These are phyloP conservation scores for Colletotrichum sublineola DNA, from an alignment of 2,329 filamentous ascomycete genomes.

Conservation along the genomic window DNA sequence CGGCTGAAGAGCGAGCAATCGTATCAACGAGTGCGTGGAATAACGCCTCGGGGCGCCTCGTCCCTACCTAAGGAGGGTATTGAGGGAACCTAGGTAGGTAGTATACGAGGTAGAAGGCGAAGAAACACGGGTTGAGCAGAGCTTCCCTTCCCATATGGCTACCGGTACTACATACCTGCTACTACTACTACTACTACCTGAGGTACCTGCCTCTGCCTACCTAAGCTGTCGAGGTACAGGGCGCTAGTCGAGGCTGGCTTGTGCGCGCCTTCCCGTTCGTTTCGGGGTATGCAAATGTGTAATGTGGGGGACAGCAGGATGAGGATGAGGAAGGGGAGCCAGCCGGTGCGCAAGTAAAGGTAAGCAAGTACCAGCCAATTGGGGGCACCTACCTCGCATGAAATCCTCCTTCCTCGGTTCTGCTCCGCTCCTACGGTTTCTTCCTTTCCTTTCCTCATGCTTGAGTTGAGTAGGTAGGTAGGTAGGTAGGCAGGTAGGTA, in stretches of 20 bases:
- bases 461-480: neutral
- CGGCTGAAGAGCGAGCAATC: too few relatives aligned
- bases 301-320: slow-evolving; percentile 3
- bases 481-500: too few relatives aligned
- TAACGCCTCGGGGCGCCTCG: neutral
- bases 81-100: too few relatives aligned
- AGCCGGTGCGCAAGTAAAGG: neutral
- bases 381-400: neutral
- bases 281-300: slow-evolving; percentile 33
- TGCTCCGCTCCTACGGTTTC: too few relatives aligned
- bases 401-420: neutral
- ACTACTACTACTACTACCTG: too few relatives aligned
- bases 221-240: neutral
- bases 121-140: neutral
- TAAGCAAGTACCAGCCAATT: neutral
- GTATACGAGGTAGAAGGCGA: too few relatives aligned
- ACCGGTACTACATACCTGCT: too few relatives aligned
- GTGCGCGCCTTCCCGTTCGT: slow-evolving; percentile 37
- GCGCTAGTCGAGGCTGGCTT: slow-evolving; percentile 20
- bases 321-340: neutral
- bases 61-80: too few relatives aligned
- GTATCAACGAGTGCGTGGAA: neutral
- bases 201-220: too few relatives aligned
- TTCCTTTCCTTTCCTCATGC: neutral
- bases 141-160: too few relatives aligned